Base-by-base conservation (phyloP, 2,329 filamentous ascomycete species). In the Aspergillus ustus region DNA sequence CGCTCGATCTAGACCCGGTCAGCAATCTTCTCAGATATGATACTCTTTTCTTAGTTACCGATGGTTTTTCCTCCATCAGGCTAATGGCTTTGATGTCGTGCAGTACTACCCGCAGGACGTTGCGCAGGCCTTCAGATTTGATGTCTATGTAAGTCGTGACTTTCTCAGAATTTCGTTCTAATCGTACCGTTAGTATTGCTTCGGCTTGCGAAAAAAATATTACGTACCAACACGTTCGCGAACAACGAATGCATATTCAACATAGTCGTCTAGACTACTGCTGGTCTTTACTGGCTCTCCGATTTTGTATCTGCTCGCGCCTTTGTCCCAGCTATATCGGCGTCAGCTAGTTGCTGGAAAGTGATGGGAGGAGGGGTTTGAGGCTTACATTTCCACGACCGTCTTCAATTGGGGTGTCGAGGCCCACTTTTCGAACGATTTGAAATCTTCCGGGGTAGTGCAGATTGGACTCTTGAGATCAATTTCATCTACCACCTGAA, bases 171-270 rank as follows among this genome's bases (percentile, higher is more conserved):
- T 46, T 20, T 46, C n/a, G 44, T 46, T 51, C 49, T 51, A 37
- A 51, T 51, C 28, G n/a, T 51, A 51, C 29, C 0, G 11, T 51
- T 34, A 51, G 49, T 13, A 51, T 37, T 34, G 28, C 15, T 37
- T 34, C 49, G 49, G 49, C 28, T 34, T 19, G 49, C 28, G 8
- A 34, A 13, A 29, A 49, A 51, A 34, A 34, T 37, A 34, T 51
- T 20, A 51, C 28, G 49, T 34, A 51, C 49, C 49, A 37, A 51
- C 29, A 51, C 49, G 49, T 34, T 34, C 49, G 29, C 49, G 49
- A 9, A 51, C 49, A 51, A 51, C 49, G 49, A 51, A 51, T 51
- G 49, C 49, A 51, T 51, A 51, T 51, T 37, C 49, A 51, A n/a
- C 49, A 51, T 51, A 37, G 49, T 51, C 29, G 29, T 50, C 48